Base-by-base conservation (phyloP, 179 eudicot species). In the Silene noctiflora region DNA sequence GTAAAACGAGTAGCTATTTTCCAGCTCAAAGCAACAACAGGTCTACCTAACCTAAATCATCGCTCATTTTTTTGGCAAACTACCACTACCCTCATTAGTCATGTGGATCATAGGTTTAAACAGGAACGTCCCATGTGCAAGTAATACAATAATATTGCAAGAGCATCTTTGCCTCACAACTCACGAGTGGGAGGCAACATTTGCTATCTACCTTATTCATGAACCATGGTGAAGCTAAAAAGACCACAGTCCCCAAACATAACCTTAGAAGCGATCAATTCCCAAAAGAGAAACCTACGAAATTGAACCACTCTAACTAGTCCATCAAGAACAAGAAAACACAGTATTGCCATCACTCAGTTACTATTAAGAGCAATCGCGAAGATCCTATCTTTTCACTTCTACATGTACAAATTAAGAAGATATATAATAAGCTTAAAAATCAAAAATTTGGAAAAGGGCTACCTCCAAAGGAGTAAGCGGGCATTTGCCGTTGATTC, bases 391-490 rank as follows among this genome's bases (percentile, higher is more conserved):
- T 64, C 7, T 25, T 64, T 14, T 27, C 8, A 13, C n/a, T 27
- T 64, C 17, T 31, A 64, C 16, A 27, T 11, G 59, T 55, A 17
- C 59, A 17, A 4, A 17, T 14, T 21, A 25, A 24, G 4, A 22
- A 62, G 17, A 24, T 5, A 21, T 5, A 21, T 21, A 31, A 63
- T 16, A 67, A 42, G 35, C 71, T 3, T 11, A 44, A 44, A 11
- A 31, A 1, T 22, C 16, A 69, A 42, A 20, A 67, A n/a, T 42
- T 27, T 17, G 29, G 46, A 17, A 75, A 21, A 5, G 56, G 19
- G 44, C 12, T 87, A 94, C 98, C 97, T 94, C 98, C 81, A 94
- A 83, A 42, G 98, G 98, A 44, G 98, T 92, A 70, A 94, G 86
- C 14, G 98, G 98, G 74, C 98, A 94, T 66, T 92, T 94, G 66